phyloP scores from a whole-genome alignment of 1,139 yeast genomes.

The Candida tropicalis region DNA sequence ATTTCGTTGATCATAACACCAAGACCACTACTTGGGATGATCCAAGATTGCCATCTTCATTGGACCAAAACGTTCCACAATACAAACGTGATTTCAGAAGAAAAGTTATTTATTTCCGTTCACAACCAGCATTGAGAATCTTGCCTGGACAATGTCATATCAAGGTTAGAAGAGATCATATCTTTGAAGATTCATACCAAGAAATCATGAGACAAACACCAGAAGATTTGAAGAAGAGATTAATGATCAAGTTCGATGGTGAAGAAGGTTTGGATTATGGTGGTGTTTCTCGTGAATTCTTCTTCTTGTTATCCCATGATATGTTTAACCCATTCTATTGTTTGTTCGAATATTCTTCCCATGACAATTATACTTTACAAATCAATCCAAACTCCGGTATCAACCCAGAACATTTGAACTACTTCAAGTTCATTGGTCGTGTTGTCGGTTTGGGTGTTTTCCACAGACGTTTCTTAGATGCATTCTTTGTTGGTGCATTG shows the following conservation, averaged over 20 bases:
- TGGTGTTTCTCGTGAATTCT: constrained; percentile 97
- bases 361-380: constrained; percentile 95
- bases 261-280: constrained; percentile 99
- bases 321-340: constrained; percentile 99
- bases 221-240: constrained; percentile 93
- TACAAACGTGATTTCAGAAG: constrained; percentile 98
- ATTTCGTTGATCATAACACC: constrained; percentile 97
- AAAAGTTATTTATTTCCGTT: constrained; percentile 94
- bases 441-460: constrained; percentile 97
- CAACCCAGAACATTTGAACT: constrained; percentile 96
- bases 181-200: constrained; percentile 96
- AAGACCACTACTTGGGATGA: constrained; percentile 99
- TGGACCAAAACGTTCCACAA: constrained; percentile 98
- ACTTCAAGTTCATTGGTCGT: constrained; percentile 97
- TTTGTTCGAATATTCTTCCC: constrained; percentile 94
- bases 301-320: constrained; percentile 93
- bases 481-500: constrained; percentile 96
- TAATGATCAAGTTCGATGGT: constrained; percentile 98
- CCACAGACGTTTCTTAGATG: constrained; percentile 97
- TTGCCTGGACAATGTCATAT: constrained; percentile 98
- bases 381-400: constrained; percentile 98
- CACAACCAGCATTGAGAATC: constrained; percentile 96
- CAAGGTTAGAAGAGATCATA: constrained; percentile 94
- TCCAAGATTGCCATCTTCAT: constrained; percentile 94
- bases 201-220: constrained; percentile 99